Evolutionary conservation across 495 filamentous ascomycete genomes (phyloP), one percentile per base, ranked within the genome.

Genomic region (Penicillium silybi): DNA sequence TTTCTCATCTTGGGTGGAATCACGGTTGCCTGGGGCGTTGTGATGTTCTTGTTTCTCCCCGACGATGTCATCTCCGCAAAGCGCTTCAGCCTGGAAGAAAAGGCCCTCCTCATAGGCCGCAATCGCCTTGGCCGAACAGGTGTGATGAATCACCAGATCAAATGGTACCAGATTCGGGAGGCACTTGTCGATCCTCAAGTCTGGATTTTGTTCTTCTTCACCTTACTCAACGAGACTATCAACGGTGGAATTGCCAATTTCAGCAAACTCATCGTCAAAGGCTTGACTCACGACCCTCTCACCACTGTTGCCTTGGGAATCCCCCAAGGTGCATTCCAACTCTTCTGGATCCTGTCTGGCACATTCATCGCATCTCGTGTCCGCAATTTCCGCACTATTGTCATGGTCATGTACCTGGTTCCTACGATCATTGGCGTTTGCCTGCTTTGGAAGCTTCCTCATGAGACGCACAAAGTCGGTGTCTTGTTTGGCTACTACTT

Each of bases 111-210:
- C 3, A 62, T 76, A 7, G 66, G 63, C 0, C 65, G 73, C 6
- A 65, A 63, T 43, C 67, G 67, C 17, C 62, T 60, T 29, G 70
- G 71, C 44, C 64, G 67, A 38, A 72, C 72, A 0, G 73, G 73
- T 17, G 66, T 74, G 18, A 61, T 70, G 19, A 75, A 72, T 53
- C 67, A 65, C 42, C 58, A 65, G 27, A 70, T 72, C 59, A 77
- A 74, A 55, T 64, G 58, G 65, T 68, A 70, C 40, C 78, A 80
- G 47, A 68, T 79, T 23, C 54, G 62, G 13, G 78, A 80, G 51
- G 64, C 70, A 10, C 46, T 75, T 3, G n/a, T 65, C 15, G 38
- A 66, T 38, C 52, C 56, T 20, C 52, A 60, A 53, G 67, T 74
- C 44, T 79, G 73, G 73, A 60, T 77, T n/a, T 42, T 70, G n/a